Percentiles rank a stretch among this genome's conserved stretches.
Evolutionary conservation across 2,329 filamentous ascomycete genomes (phyloP).

Genomic region (Paecilomyces fulvus): DNA sequence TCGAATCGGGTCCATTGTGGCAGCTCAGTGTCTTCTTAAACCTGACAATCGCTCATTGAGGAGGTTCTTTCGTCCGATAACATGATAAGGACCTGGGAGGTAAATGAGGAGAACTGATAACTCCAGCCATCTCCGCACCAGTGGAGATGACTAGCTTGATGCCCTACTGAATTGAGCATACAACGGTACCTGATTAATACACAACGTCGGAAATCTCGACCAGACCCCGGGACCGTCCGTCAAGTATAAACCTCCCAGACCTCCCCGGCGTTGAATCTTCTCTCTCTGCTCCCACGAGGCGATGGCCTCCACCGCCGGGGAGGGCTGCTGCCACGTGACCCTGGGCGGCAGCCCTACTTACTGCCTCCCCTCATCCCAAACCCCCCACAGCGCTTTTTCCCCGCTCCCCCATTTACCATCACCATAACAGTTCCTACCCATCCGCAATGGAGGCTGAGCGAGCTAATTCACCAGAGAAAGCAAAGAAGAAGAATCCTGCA

Average conservation of each 20-base stretch:
- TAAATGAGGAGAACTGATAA: background rate
- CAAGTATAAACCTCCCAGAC: background rate
- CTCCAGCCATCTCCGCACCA: constrained; percentile 13
- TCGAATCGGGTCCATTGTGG: background rate
- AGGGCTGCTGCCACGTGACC: background rate
- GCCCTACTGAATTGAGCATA: background rate
- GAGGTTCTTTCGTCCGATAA: background rate
- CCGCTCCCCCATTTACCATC: background rate
- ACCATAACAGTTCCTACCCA: constrained; percentile 15
- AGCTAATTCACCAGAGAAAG: constrained; percentile 21
- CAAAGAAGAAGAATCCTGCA: constrained; percentile 32
- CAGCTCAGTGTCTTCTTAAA: background rate
- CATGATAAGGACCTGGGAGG: background rate
- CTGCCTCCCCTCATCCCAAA: background rate
- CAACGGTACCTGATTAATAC: background rate
- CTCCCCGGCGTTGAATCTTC: background rate
- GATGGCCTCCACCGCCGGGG: background rate
- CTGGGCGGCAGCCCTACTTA: background rate
- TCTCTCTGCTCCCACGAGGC: background rate
- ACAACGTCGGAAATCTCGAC: background rate
- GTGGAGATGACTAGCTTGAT: constrained; percentile 8
- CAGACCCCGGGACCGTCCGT: background rate
- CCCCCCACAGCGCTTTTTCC: background rate
- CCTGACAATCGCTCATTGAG: background rate
- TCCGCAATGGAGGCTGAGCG: constrained; percentile 33